Conservation (phyloP, 2,329 filamentous ascomycete species). For the Celoporthe dispersa region DNA sequence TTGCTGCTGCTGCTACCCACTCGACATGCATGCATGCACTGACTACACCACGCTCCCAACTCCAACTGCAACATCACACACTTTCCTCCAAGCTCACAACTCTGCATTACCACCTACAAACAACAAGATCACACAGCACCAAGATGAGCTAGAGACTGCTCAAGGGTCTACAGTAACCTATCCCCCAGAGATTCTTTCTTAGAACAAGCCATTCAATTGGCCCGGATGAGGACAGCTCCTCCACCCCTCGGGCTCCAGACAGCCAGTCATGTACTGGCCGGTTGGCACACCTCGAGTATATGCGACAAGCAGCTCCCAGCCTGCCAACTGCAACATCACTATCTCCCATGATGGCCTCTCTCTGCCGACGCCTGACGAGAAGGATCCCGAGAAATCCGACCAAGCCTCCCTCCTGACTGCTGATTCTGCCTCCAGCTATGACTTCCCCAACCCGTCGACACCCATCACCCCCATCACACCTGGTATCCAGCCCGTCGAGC, state of each 20-base stretch:
- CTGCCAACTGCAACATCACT: conserved; percentile 53
- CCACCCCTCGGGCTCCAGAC: conserved; percentile 36
- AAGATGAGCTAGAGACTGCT: conserved; percentile 27
- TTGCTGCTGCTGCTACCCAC: background rate
- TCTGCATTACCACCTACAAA: conserved; percentile 15
- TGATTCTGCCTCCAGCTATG: conserved; percentile 35
- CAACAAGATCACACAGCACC: background rate
- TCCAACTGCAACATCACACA: conserved; percentile 1
- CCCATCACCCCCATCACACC: conserved; percentile 59
- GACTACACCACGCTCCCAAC: conserved; percentile 1
- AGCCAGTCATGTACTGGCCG: conserved; percentile 82
- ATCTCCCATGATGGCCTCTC: conserved; percentile 65
- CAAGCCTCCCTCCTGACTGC: conserved; percentile 32
- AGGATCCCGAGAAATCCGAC: conserved; percentile 38
- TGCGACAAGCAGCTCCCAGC: conserved; percentile 71
- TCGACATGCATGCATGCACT: background rate
- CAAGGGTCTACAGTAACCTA: background rate
- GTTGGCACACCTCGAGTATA: conserved; percentile 83
- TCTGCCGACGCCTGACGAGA: conserved; percentile 36
- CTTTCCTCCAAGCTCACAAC: background rate
- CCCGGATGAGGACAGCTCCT: conserved; percentile 41
- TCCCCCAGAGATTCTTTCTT: conserved; percentile 7
- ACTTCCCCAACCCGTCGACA: conserved; percentile 42
- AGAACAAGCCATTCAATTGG: conserved; percentile 22
- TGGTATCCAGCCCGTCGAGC: conserved; percentile 62